These are phyloP conservation scores for Candida montana DNA, from an alignment of 805 yeast species.

Conservation along the genomic window DNA sequence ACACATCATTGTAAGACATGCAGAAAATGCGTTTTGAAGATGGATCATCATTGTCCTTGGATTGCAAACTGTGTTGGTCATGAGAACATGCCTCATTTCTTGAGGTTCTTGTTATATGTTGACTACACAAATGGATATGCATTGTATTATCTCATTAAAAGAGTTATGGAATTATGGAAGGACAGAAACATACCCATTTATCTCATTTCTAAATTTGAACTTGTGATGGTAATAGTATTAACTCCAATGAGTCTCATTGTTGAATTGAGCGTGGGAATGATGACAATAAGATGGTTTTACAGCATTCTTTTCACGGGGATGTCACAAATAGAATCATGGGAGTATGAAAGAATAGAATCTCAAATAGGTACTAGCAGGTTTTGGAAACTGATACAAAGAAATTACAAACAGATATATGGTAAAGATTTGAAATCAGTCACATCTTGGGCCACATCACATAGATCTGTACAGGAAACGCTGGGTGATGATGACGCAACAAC, in stretches of 20 bases:
- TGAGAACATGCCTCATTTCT: slow-evolving; percentile 69
- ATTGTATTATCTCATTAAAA: slow-evolving; percentile 34
- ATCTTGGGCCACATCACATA: slow-evolving; percentile 20
- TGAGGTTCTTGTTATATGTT: slow-evolving; percentile 71
- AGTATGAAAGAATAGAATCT: slow-evolving; percentile 69
- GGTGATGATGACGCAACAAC: slow-evolving; percentile 8
- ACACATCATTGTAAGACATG: slow-evolving; percentile 83
- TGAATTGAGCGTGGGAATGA: slow-evolving; percentile 48
- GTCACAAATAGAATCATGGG: slow-evolving; percentile 94
- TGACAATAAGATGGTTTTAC: slow-evolving; percentile 56
- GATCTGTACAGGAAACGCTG: slow-evolving; percentile 5
- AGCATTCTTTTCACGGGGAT: slow-evolving; percentile 57
- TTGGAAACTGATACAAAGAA: slow-evolving; percentile 43
- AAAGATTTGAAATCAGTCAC: slow-evolving; percentile 16
- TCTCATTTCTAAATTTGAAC: slow-evolving; percentile 44
- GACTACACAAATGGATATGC: slow-evolving; percentile 45
- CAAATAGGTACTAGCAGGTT: slow-evolving; percentile 53
- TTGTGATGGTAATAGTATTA: slow-evolving; percentile 50
- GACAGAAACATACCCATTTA: slow-evolving; percentile 51
- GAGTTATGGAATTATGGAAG: slow-evolving; percentile 41
- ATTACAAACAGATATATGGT: slow-evolving; percentile 29
- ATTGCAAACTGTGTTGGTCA: slow-evolving; percentile 87
- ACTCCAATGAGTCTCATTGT: slow-evolving; percentile 57
- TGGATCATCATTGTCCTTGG: slow-evolving; percentile 98
- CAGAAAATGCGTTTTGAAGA: slow-evolving; percentile 65